Evolutionary conservation across 257 asterid genomes (phyloP).

Genomic region (Asclepias syriaca): DNA sequence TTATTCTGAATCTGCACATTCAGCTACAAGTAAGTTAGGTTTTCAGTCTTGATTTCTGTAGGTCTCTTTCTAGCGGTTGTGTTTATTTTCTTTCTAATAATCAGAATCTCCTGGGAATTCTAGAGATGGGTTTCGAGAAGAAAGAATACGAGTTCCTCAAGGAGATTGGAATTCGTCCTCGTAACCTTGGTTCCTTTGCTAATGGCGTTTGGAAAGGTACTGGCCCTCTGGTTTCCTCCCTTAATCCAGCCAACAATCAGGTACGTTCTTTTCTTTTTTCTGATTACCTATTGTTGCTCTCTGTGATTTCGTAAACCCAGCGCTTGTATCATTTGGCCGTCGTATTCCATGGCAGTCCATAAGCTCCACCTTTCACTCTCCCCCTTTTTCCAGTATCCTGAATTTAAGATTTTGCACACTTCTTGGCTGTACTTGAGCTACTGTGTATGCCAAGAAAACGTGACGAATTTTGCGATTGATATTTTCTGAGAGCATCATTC

Average conservation of each 20-base stretch:
- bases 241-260: constrained; percentile 83
- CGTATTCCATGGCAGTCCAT: not conserved
- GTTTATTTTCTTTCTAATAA: not conserved
- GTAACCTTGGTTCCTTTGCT: constrained; percentile 58
- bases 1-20: not conserved
- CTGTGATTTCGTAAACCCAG: not conserved
- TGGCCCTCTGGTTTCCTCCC: constrained; percentile 58
- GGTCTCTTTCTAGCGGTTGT: too few relatives aligned
- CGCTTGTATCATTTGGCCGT: not conserved
- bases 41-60: not conserved
- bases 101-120: constrained; percentile 12
- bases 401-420: not conserved
- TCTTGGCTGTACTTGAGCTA: not conserved
- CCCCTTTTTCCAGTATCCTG: not conserved
- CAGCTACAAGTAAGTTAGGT: not conserved
- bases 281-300: not conserved
- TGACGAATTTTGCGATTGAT: not conserved
- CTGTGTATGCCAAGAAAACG: not conserved
- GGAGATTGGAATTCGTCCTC: constrained; percentile 76
- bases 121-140: constrained; percentile 70
- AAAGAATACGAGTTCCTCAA: constrained; percentile 67
- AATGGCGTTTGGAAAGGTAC: constrained; percentile 81
- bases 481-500: not conserved
- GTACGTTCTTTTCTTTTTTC: constrained; percentile 10
- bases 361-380: not conserved